Conservation (phyloP, 2,329 filamentous ascomycete species). For the Aciculosporium take region DNA sequence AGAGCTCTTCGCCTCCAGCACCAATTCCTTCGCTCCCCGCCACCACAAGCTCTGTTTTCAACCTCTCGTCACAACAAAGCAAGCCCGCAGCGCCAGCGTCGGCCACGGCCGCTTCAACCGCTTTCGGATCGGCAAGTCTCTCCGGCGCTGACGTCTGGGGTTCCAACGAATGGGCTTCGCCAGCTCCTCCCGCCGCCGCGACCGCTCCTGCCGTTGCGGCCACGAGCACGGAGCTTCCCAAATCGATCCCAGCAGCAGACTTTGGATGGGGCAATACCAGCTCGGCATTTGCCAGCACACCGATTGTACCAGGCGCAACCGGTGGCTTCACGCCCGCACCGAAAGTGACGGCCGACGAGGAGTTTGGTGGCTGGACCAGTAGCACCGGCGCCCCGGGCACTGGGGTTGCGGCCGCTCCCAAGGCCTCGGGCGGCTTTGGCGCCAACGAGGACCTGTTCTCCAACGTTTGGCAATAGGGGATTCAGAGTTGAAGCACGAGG, state of each 20-base stretch:
- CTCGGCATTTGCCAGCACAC: conserved; percentile 38
- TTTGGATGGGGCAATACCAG: conserved; percentile 43
- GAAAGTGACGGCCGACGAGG: conserved; percentile 75
- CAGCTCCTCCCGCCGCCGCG: conserved; percentile 9
- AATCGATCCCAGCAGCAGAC: conserved; percentile 41
- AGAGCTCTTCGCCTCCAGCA: conserved; percentile 30
- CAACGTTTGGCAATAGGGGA: conserved; percentile 73
- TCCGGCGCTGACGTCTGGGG: conserved; percentile 66
- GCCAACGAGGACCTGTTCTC: conserved; percentile 80
- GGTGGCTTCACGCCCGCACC: conserved; percentile 52
- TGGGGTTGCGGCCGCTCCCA: conserved; percentile 27
- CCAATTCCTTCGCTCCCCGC: conserved; percentile 26
- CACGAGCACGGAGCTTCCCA: conserved; percentile 43
- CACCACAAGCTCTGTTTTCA: conserved; percentile 56
- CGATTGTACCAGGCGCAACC: conserved; percentile 45
- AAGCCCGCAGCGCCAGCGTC: conserved; percentile 31
- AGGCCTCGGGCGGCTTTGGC: conserved; percentile 46
- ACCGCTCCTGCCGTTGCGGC: conserved; percentile 20
- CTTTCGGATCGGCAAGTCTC: conserved; percentile 25
- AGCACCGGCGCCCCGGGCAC: conserved; percentile 34
- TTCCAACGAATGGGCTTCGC: conserved; percentile 63
- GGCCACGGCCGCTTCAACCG: conserved; percentile 18
- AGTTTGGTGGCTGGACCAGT: conserved; percentile 92
- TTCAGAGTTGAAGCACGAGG: not conserved
- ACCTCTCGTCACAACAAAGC: conserved; percentile 47